Evolutionary conservation across 2,329 filamentous ascomycete species (phyloP), one percentile per base, ranked within the genome.

Genomic region (Periconia macrospinosa): DNA sequence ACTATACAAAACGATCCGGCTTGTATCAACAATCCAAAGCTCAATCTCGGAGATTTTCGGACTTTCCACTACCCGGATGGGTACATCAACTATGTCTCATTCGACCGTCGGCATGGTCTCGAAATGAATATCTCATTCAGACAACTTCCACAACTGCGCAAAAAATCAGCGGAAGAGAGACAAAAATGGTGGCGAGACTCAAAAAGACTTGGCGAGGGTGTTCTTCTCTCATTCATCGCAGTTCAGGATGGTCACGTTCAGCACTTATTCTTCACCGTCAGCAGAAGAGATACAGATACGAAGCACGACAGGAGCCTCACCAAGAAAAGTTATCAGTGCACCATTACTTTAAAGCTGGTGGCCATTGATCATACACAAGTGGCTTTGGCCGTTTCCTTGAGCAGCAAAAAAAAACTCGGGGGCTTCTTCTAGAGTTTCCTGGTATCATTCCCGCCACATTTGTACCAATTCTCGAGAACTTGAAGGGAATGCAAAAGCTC

Each of bases 401-500:
- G 54, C 18, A 57, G 47, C 19, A 11, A 49, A 33, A 54, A 33
- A 54, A 49, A 6, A 18, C 18, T 2, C 55, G 35, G 6, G 68
- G 63, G 2, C n/a, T 67, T 0, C 48, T 73, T 0, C 33, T 72
- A 0, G 70, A 73, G 18, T 71, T 62, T 20, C 67, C 69, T 0
- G 56, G 59, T 0, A 52, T 72, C 5, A 52, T 73, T 1, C 62
- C 68, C 1, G 63, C 66, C 0, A 71, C 69, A 1, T 73, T 73
- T 14, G 50, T 62, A 1, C 70, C 69, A 0, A 62, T 71, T 2
- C 45, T 71, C 2, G 57, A 65, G 20, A 65, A 58, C 11, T 19
- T 70, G 18, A 55, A 67, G 47, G 40, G 40, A 1, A 72, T 68
- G 66, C 60, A 70, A 19, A 55, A 58, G 0, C n/a, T 62, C 3